Evolutionary conservation across 108 stramenopile genomes (phyloP).

Genomic region (Cyclotella baltica): DNA sequence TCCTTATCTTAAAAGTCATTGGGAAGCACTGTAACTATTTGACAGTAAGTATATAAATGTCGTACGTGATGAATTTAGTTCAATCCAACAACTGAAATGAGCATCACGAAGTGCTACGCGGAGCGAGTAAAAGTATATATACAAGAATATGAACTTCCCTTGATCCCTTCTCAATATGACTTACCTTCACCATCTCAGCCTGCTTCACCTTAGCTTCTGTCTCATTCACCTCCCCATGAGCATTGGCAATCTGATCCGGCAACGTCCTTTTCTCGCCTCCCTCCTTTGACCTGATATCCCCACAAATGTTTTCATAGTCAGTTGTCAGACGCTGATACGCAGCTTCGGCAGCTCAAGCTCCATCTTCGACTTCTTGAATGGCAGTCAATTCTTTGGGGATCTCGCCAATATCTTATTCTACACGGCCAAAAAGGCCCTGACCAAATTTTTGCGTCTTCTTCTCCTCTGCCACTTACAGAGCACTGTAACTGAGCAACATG

Average conservation of each 20-base stretch:
- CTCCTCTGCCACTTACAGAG: constrained; percentile 76
- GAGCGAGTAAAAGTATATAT: not conserved
- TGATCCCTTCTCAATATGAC: constrained; percentile 78
- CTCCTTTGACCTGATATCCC: constrained; percentile 81
- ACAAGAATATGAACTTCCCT: constrained; percentile 53
- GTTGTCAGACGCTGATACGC: constrained; percentile 58
- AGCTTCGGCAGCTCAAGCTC: constrained; percentile 71
- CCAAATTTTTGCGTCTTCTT: constrained; percentile 91
- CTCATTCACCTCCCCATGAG: constrained; percentile 87
- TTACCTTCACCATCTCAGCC: constrained; percentile 90
- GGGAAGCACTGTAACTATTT: too few species aligned
- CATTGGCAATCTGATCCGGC: constrained; percentile 88
- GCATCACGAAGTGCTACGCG: too few species aligned
- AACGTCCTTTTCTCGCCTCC: constrained; percentile 81
- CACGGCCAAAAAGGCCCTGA: constrained; percentile 88
- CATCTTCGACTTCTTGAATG: constrained; percentile 66
- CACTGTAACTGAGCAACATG: constrained; percentile 61
- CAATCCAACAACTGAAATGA: too few species aligned
- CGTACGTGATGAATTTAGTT: too few species aligned
- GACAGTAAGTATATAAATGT: too few species aligned
- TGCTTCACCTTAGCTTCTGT: constrained; percentile 91
- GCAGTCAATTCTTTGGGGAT: constrained; percentile 58
- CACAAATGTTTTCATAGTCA: constrained; percentile 89
- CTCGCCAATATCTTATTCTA: constrained; percentile 79
- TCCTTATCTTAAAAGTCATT: too few species aligned